phyloP scores from a whole-genome alignment of 768 basidiomycete species.

The Peribolospora baueri region DNA sequence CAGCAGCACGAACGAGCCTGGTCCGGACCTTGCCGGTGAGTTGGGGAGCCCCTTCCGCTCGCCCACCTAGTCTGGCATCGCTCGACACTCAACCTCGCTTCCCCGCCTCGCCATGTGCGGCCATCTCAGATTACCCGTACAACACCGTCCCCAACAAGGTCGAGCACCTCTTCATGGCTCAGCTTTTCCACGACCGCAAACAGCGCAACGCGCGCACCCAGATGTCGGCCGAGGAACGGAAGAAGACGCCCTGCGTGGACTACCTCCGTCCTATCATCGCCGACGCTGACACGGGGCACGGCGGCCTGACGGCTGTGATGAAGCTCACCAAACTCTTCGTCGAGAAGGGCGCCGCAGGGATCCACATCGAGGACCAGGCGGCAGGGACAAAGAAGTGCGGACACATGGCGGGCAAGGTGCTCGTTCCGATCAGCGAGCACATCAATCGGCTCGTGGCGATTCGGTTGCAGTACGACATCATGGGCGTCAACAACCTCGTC shows the following conservation, averaged over 20 bases:
- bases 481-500: conserved; percentile 87
- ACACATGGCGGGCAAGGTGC: conserved; percentile 85
- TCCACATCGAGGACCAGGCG: conserved; percentile 94
- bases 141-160: conserved; percentile 99
- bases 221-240: conserved; percentile 45
- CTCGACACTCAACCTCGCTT: neutral
- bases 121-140: conserved; percentile 60
- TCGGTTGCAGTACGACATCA: conserved; percentile 89
- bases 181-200: conserved; percentile 97
- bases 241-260: conserved; percentile 47
- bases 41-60: neutral
- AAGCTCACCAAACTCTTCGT: conserved; percentile 97
- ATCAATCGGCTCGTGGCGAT: conserved; percentile 95
- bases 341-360: conserved; percentile 91
- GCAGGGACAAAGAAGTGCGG: conserved; percentile 77
- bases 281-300: conserved; percentile 95
- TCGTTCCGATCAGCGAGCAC: conserved; percentile 92
- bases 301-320: conserved; percentile 93
- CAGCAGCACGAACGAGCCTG: conserved; percentile 79
- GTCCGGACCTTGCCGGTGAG: conserved; percentile 86
- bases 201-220: conserved; percentile 56
- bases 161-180: conserved; percentile 90
- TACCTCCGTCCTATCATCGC: conserved; percentile 46
- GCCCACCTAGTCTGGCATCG: neutral
- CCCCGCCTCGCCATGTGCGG: neutral